phyloP scores from a whole-genome alignment of 495 filamentous ascomycete genomes.

The Bombardia bombarda region DNA sequence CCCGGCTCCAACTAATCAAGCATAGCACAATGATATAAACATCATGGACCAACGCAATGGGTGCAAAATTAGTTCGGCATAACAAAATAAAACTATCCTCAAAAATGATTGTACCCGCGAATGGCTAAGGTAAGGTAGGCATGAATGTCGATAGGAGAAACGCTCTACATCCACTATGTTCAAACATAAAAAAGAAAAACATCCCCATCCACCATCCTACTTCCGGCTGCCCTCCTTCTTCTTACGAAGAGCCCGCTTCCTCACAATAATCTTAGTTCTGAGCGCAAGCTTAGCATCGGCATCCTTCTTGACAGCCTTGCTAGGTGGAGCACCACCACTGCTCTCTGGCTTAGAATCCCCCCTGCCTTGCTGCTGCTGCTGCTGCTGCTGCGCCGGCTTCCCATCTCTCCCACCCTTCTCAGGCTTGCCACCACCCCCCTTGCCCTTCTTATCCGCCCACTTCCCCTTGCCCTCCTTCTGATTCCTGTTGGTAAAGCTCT shows the following conservation, averaged over 20 bases:
- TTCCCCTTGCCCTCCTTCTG: conserved; percentile 12
- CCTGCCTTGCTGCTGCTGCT: no score
- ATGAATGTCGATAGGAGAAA: no score
- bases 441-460: conserved; percentile 9
- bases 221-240: conserved; percentile 37
- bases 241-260: conserved; percentile 41
- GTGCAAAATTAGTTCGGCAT: no score
- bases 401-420: conserved; percentile 6
- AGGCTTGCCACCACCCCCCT: neutral
- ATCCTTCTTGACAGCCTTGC: conserved; percentile 18
- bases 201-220: conserved; percentile 6
- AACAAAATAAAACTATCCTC: no score
- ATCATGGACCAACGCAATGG: no score
- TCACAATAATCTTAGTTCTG: conserved; percentile 39
- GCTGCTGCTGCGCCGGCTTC: no score
- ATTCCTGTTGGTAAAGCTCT: conserved; percentile 8
- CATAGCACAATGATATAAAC: no score
- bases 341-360: neutral
- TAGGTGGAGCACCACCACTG: conserved; percentile 5
- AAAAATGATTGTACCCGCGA: no score
- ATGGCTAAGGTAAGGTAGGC: no score
- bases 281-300: conserved; percentile 27
- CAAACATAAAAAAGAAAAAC: neutral
- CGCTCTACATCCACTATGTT: no score
- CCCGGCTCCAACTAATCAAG: no score